A percentile compares a stretch with the other conserved stretches of the same genome.
Conservation (phyloP, 2,329 filamentous ascomycete species). For the Curvularia sp. region DNA sequence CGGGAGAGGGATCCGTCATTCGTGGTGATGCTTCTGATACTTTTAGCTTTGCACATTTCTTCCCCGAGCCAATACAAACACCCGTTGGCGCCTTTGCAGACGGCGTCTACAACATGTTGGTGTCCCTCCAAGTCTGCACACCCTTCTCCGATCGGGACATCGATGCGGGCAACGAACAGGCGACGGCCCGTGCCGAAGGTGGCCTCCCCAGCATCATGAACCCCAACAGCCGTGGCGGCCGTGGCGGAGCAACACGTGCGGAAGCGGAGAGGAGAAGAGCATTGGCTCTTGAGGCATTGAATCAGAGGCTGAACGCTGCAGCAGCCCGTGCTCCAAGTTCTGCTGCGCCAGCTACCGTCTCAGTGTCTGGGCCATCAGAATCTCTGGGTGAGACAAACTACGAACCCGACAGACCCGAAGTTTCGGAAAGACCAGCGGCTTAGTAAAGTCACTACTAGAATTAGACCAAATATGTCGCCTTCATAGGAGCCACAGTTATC, state of each 20-base stretch:
- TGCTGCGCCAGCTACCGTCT: constrained; percentile 49
- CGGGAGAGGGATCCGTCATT: constrained; percentile 63
- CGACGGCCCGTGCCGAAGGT: constrained; percentile 68
- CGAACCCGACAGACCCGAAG: constrained; percentile 51
- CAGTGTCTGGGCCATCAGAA: constrained; percentile 39
- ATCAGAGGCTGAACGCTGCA: constrained; percentile 89
- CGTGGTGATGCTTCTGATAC: constrained; percentile 95
- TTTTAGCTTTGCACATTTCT: constrained; percentile 95
- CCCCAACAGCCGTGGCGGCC: constrained; percentile 55
- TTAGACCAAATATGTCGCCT: background rate
- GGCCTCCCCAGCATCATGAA: constrained; percentile 67
- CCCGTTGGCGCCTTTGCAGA: constrained; percentile 76
- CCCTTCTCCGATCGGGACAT: constrained; percentile 86
- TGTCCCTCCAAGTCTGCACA: constrained; percentile 78
- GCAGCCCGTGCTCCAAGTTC: constrained; percentile 60
- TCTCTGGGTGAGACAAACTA: constrained; percentile 54
- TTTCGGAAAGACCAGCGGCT: constrained; percentile 29
- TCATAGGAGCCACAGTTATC: background rate
- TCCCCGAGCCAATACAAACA: constrained; percentile 83
- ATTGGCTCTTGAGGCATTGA: constrained; percentile 86
- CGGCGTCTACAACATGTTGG: constrained; percentile 75
- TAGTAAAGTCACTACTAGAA: constrained; percentile 20
- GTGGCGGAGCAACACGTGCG: constrained; percentile 73
- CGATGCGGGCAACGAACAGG: constrained; percentile 74
- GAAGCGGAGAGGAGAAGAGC: constrained; percentile 91